phyloP scores from a whole-genome alignment of 164 flowering plant genomes.

The Aristolochia californica region DNA sequence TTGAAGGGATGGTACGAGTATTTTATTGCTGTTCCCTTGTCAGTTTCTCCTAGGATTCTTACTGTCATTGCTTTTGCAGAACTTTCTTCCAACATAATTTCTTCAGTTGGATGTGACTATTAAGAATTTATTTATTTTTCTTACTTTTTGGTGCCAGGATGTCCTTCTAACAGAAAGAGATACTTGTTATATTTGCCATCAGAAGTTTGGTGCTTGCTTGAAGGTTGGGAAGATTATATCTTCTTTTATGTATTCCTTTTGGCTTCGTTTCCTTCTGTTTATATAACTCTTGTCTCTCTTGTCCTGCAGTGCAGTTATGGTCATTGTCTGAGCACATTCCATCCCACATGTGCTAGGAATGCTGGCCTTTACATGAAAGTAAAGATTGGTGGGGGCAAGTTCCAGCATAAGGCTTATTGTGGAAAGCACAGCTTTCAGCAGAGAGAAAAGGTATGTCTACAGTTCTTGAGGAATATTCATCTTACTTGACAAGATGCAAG shows the following conservation, averaged over 20 bases:
- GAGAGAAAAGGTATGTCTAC: constrained; percentile 55
- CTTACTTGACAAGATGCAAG: not conserved
- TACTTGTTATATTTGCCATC: constrained; percentile 51
- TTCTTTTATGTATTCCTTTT: constrained; percentile 1
- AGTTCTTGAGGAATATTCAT: not conserved
- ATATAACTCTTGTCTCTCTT: not conserved
- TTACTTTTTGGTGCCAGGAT: constrained; percentile 35
- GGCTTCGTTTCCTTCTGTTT: not conserved
- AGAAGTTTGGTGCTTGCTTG: constrained; percentile 61
- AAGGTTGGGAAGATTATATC: constrained; percentile 39
- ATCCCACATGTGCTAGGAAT: constrained; percentile 84
- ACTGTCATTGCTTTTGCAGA: not conserved
- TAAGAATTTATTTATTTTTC: not conserved
- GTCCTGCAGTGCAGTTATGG: constrained; percentile 76
- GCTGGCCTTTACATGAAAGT: constrained; percentile 64
- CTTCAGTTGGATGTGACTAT: not conserved
- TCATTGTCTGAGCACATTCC: constrained; percentile 75
- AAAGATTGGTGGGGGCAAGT: constrained; percentile 48
- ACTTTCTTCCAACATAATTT: not conserved
- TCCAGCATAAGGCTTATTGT: constrained; percentile 88
- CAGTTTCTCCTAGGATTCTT: not conserved
- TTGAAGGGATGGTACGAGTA: constrained; percentile 77
- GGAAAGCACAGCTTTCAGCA: constrained; percentile 81
- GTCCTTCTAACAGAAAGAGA: constrained; percentile 41
- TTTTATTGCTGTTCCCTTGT: not conserved